Conservation (phyloP, 306 rosid genomes). For the Glycine latifolia region DNA sequence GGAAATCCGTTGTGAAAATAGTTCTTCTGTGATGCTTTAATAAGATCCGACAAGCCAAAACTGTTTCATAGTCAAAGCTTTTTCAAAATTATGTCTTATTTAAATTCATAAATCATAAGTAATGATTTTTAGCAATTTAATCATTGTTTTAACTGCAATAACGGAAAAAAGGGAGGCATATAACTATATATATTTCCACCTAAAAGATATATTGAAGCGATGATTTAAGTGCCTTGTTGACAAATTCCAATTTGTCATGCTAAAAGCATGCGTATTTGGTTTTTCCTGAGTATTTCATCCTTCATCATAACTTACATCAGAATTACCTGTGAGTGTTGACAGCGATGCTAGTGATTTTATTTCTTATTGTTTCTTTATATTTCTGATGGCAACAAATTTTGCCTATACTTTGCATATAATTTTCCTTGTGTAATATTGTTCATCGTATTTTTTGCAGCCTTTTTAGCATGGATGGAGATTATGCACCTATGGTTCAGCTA, state of each 20-base stretch:
- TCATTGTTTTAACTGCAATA: too few species aligned
- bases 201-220: too few species aligned
- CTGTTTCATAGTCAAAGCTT: too few species aligned
- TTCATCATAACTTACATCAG: neutral
- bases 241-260: conserved; percentile 11
- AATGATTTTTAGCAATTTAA: too few species aligned
- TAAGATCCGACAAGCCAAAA: too few species aligned
- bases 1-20: too few species aligned
- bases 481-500: conserved; percentile 83
- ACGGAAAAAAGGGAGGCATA: too few species aligned
- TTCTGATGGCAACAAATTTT: neutral
- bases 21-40: too few species aligned
- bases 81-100: too few species aligned
- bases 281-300: neutral
- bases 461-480: conserved; percentile 99
- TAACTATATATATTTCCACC: too few species aligned
- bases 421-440: conserved; percentile 37
- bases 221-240: too few species aligned
- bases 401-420: neutral
- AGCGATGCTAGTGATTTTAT: neutral
- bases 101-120: too few species aligned
- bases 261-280: neutral
- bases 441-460: conserved; percentile 63
- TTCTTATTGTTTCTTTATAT: conserved; percentile 21
- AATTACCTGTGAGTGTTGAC: conserved; percentile 2